Base-by-base conservation (phyloP, 306 rosid genomes). In the Trifolium repens region DNA sequence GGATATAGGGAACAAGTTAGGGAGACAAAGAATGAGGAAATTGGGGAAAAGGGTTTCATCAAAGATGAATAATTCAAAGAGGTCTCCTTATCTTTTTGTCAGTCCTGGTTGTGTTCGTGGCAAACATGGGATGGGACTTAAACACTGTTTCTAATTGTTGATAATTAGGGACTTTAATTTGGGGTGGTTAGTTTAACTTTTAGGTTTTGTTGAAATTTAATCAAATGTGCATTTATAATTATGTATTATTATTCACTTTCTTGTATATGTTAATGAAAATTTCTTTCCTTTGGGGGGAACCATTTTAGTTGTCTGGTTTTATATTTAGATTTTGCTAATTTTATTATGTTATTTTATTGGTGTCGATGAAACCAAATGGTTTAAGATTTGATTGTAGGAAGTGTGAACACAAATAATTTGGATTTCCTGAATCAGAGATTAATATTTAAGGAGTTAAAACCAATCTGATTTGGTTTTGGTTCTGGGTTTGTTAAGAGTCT, bases 51-150 rank as follows among this genome's bases (percentile, higher is more conserved):
- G 97, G 86, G 87, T 75, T 6, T 89, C 78, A 76, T 39, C 96
- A 49, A 93, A 84, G 83, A 88, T 88, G 92, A 61, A 77, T 24
- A 85, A 62, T 73, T 89, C 97, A 0, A 93, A 89, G 78, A 86
- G 80, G 44, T 78, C 86, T 4, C 91, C 97, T 0, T 61, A 68
- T 77, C 52, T 93, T 66, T 84, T 82, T 72, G 81, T 81, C 26
- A 88, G 84, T 80, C 91, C 96, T 15, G 98, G 98, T 13, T 91
- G 96, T 67, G 96, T 91, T 9, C 96, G 90, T 49, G 98, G 98
- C 24, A 93, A 93, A 80, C 96, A 91, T 62, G 98, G 98, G 4
- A 64, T 93, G 40, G 97, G 98, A 0, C 83, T 93, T 79, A 93
- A 91, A 83, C 96, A 93, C 82, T 85, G 62, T 39, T 64, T 32